A percentile compares a stretch with the other conserved stretches of the same genome.
These are phyloP conservation scores for Talaromyces wortmannii DNA, from an alignment of 495 filamentous ascomycete genomes.

Conservation along the genomic window DNA sequence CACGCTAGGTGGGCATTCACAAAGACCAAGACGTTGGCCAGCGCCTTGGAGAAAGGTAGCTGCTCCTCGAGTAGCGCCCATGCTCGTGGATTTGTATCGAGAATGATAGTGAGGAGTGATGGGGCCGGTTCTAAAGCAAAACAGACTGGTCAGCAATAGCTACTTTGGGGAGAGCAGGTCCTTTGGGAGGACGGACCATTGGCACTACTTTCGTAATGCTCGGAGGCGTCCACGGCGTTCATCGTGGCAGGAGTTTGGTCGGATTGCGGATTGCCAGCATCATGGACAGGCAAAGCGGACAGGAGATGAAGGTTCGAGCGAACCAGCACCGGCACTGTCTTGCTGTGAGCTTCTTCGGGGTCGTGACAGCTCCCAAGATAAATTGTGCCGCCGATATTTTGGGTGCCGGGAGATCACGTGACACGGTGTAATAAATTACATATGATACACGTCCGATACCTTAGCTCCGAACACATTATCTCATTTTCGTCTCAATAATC, in stretches of 20 bases:
- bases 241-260: constrained; percentile 38
- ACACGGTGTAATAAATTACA: too few relatives aligned
- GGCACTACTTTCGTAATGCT: constrained; percentile 63
- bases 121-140: constrained; percentile 55
- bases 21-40: constrained; percentile 91
- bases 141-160: neutral
- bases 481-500: too few relatives aligned
- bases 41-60: constrained; percentile 75
- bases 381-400: too few relatives aligned
- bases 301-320: constrained; percentile 5
- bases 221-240: constrained; percentile 85
- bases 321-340: constrained; percentile 6
- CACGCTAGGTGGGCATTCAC: constrained; percentile 92
- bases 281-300: neutral
- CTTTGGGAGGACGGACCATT: constrained; percentile 29
- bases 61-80: constrained; percentile 73
- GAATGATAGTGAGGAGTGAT: constrained; percentile 81
- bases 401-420: too few relatives aligned
- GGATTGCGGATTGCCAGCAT: neutral
- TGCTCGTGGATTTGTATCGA: constrained; percentile 94
- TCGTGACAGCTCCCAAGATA: neutral
- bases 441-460: too few relatives aligned
- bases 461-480: too few relatives aligned
- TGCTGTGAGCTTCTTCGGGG: neutral
- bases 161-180: neutral